These are phyloP conservation scores for Inga leiocalycina DNA, from an alignment of 306 rosid genomes.

Conservation along the genomic window DNA sequence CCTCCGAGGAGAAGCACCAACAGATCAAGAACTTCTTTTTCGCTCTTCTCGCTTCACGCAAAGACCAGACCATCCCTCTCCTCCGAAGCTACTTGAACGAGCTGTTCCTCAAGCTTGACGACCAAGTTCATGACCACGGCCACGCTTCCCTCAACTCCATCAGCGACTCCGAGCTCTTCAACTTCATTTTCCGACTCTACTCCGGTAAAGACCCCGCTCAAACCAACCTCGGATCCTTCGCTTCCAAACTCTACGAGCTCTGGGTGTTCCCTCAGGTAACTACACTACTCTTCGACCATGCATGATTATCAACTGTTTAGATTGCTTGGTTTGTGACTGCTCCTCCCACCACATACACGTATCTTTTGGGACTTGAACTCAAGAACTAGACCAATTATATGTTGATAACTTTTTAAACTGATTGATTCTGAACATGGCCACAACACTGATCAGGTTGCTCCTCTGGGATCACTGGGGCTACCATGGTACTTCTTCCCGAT, in stretches of 20 bases:
- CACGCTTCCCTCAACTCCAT: constrained; percentile 49
- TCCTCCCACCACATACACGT: too few species aligned
- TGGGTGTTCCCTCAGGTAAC: neutral
- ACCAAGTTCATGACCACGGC: constrained; percentile 24
- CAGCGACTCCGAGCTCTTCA: constrained; percentile 40
- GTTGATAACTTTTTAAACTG: too few species aligned
- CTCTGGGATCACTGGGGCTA: neutral
- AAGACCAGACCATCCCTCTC: constrained; percentile 45
- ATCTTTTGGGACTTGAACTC: too few species aligned
- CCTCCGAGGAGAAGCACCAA: constrained; percentile 61
- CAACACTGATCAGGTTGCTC: neutral
- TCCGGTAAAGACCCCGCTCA: constrained; percentile 40
- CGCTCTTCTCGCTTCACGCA: constrained; percentile 48
- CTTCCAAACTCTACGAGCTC: neutral
- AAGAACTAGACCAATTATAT: too few species aligned
- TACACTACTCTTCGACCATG: neutral
- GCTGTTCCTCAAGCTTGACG: constrained; percentile 50
- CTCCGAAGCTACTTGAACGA: constrained; percentile 38
- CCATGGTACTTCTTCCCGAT: neutral
- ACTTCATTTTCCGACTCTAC: constrained; percentile 53
- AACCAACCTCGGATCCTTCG: neutral
- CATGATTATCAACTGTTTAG: too few species aligned
- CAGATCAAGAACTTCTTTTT: constrained; percentile 51
- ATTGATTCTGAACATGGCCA: too few species aligned
- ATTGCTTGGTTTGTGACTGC: too few species aligned